A percentile compares a stretch with the other conserved stretches of the same genome.
These are phyloP conservation scores for Globisporangium irregulare DNA, from an alignment of 352 stramenopile genomes.

Conservation along the genomic window DNA sequence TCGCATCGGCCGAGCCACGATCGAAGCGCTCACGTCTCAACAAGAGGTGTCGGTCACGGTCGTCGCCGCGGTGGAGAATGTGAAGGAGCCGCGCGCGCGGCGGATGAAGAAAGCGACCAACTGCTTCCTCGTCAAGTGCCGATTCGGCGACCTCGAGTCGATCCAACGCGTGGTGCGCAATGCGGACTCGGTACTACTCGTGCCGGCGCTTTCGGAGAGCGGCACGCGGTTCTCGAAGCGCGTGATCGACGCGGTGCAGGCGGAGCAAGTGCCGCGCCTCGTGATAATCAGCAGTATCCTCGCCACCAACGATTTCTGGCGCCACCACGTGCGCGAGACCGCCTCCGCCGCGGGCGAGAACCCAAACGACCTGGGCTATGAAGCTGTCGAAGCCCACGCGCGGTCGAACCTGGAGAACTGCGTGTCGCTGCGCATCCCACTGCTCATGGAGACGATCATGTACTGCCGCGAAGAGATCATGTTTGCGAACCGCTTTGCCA, in stretches of 20 bases:
- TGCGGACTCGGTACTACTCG: slow-evolving; percentile 59
- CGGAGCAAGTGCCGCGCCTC: slow-evolving; percentile 46
- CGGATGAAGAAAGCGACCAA: slow-evolving; percentile 52
- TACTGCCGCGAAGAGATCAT: slow-evolving; percentile 76
- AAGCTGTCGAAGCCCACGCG: slow-evolving; percentile 70
- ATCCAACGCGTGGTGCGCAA: slow-evolving; percentile 65
- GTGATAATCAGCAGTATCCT: slow-evolving; percentile 72
- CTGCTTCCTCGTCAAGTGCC: slow-evolving; percentile 56
- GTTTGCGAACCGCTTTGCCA: slow-evolving; percentile 57
- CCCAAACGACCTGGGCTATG: slow-evolving; percentile 37
- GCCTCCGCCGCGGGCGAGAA: slow-evolving; percentile 16
- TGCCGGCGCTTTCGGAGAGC: slow-evolving; percentile 54
- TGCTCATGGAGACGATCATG: slow-evolving; percentile 76
- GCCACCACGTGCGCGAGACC: background rate
- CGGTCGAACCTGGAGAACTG: slow-evolving; percentile 36
- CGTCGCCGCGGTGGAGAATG: slow-evolving; percentile 53
- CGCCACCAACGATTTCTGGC: slow-evolving; percentile 36
- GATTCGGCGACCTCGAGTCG: slow-evolving; percentile 42
- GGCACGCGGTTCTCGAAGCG: slow-evolving; percentile 65
- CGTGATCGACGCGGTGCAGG: slow-evolving; percentile 52
- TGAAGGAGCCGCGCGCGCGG: slow-evolving; percentile 44
- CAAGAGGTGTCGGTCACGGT: slow-evolving; percentile 46
- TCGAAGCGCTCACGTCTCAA: slow-evolving; percentile 45
- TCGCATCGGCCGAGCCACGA: slow-evolving; percentile 51
- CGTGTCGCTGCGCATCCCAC: slow-evolving; percentile 59